Percentiles rank a stretch among this genome's conserved stretches.
Evolutionary conservation across 2,329 filamentous ascomycete species (phyloP).

Genomic region (Aspergillus transmontanensis): DNA sequence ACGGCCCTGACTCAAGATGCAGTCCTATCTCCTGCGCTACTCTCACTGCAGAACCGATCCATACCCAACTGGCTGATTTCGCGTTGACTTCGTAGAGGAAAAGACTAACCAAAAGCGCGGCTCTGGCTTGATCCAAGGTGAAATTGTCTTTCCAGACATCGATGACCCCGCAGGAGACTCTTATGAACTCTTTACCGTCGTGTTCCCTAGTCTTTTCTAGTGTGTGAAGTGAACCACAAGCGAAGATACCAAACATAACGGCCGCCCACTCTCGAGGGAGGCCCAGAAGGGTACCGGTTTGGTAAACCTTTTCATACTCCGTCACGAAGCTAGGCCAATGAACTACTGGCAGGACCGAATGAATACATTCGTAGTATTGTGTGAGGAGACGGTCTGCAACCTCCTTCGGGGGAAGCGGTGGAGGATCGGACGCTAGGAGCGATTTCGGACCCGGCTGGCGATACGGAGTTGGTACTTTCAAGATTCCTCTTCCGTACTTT

Average conservation of each 20-base stretch:
- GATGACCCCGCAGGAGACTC: conserved; percentile 68
- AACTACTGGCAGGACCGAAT: conserved; percentile 79
- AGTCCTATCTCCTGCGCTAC: conserved; percentile 83
- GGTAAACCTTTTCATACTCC: conserved; percentile 77
- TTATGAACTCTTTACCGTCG: conserved; percentile 68
- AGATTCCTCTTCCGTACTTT: conserved; percentile 73
- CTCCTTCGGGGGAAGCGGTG: conserved; percentile 70
- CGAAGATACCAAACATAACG: conserved; percentile 80
- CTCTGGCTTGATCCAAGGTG: conserved; percentile 73
- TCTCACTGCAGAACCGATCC: conserved; percentile 77
- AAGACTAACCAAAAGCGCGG: conserved; percentile 72
- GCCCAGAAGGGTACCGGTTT: conserved; percentile 60
- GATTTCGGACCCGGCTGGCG: conserved; percentile 56
- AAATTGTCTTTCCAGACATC: conserved; percentile 83
- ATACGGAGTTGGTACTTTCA: conserved; percentile 74
- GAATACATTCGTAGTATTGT: conserved; percentile 74
- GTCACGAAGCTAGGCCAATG: conserved; percentile 84
- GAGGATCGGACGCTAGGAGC: conserved; percentile 57
- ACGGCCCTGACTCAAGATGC: conserved; percentile 72
- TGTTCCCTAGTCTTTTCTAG: conserved; percentile 58
- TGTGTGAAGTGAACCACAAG: conserved; percentile 77
- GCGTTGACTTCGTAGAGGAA: conserved; percentile 85
- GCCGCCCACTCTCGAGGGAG: conserved; percentile 72
- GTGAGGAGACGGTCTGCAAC: conserved; percentile 72
- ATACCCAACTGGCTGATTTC: conserved; percentile 81